phyloP scores from a whole-genome alignment of 441 rosid genomes.

The Populus hybrid region DNA sequence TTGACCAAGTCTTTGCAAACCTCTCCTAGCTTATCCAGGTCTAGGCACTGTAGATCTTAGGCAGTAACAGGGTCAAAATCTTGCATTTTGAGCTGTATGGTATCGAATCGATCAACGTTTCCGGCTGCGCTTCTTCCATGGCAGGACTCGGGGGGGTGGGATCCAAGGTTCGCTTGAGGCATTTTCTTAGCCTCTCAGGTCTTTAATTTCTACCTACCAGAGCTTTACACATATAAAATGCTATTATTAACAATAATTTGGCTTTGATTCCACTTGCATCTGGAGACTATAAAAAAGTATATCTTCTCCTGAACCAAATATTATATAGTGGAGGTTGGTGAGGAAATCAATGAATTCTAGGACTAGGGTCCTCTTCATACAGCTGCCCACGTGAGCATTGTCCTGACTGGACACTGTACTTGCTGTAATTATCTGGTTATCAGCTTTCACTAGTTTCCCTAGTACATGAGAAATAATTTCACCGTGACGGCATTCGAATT shows the following conservation, averaged over 20 bases:
- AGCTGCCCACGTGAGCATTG: neutral
- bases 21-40: constrained; percentile 38
- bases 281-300: neutral
- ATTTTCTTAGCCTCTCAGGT: neutral
- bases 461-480: neutral
- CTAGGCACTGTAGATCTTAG: constrained; percentile 42
- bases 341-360: neutral
- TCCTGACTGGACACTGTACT: neutral
- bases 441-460: neutral
- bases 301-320: neutral
- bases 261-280: neutral
- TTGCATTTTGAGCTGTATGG: neutral
- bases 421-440: neutral
- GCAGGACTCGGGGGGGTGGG: no score
- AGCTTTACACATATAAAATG: neutral
- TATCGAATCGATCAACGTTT: no score
- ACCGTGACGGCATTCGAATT: neutral
- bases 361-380: neutral
- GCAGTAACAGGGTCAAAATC: constrained; percentile 30
- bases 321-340: neutral
- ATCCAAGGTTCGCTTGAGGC: no score
- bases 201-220: neutral
- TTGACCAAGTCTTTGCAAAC: constrained; percentile 57
- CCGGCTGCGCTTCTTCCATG: no score
- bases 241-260: no score